These are phyloP conservation scores for Fermentozyma sake DNA, from an alignment of 1,139 yeast species.

Conservation along the genomic window DNA sequence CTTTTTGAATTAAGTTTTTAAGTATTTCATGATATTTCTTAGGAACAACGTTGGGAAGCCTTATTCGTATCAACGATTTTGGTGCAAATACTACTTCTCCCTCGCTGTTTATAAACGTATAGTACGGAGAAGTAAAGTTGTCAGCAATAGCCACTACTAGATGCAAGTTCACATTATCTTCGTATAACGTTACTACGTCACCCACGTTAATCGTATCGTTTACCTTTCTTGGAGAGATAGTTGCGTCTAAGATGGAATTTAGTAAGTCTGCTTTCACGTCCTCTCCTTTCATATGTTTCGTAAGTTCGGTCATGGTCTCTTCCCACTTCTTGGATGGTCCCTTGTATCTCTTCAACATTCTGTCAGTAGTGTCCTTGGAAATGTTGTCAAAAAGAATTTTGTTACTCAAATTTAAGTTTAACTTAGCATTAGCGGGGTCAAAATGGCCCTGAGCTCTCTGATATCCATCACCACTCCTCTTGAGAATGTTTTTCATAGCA, in stretches of 20 bases:
- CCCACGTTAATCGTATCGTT: conserved; percentile 29
- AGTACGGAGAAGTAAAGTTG: conserved; percentile 25
- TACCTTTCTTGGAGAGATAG: conserved; percentile 20
- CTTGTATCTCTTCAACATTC: conserved; percentile 17
- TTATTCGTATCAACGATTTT: conserved; percentile 39
- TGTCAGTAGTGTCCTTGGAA: conserved; percentile 8
- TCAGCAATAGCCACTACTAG: conserved; percentile 32
- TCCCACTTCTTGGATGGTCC: conserved; percentile 22
- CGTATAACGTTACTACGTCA: conserved; percentile 33
- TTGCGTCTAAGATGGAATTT: conserved; percentile 18
- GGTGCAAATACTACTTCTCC: conserved; percentile 54
- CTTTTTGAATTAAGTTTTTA: conserved; percentile 25
- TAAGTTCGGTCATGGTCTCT: conserved; percentile 1
- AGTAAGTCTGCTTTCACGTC: conserved; percentile 5
- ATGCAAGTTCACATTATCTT: conserved; percentile 28
- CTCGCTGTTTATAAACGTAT: conserved; percentile 49
- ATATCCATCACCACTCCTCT: conserved; percentile 5
- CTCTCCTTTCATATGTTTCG: conserved; percentile 1
- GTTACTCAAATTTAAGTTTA: conserved; percentile 11
- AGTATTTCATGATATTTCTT: conserved; percentile 15
- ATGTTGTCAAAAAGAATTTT: conserved; percentile 13
- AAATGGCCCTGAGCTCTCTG: conserved; percentile 5
- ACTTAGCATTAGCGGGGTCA: conserved; percentile 12
- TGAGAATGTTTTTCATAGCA: conserved; percentile 5
- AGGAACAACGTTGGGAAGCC: conserved; percentile 56